Base-by-base conservation (phyloP, 2,329 filamentous ascomycete species). In the Stagonosporopsis vannaccii region DNA sequence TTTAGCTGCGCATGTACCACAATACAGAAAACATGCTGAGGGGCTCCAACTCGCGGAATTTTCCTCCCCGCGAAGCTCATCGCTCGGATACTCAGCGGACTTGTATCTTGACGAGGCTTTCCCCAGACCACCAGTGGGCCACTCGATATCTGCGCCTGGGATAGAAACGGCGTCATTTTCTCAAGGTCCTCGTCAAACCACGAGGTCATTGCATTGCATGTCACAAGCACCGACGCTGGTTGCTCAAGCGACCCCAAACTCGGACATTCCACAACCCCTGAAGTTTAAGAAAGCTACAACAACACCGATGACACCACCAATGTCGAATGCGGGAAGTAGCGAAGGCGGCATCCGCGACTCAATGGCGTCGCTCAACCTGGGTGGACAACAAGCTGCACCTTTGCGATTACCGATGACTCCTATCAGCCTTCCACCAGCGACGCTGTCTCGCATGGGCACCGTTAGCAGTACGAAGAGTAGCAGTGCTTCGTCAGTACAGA, bases 301-400 rank as follows among this genome's bases (percentile, higher is more conserved):
- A 11, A 36, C 56, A 13, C 61, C 59, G 7, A 37, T 59, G 20
- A 66, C 58, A 3, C 63, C 61, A 15, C 58, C 63, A 11, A 60
- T 60, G 46, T 66, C 63, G 1, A 44, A 49, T 12, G 50, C 51
- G 43, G 55, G 51, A 13, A 60, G 48, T 19, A 52, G 49, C 20
- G 63, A 63, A 33, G 53, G 58, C 23, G 47, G 33, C 23, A 25
- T 64, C n/a, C 52, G 52, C 3, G 56, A 64, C 11, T 52, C 50
- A 23, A 61, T 66, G 41, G 55, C 57, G 19, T 58, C 61, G 26
- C 48, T 62, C 6, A 54, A 51, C 15, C 40, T 60, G 23, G 37
- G 45, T 26, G 40, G 40, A 20, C 52, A 45, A 17, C 48, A 49
- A 6, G 48, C 42, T 30, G 33, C 43, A 13, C 26, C 47, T 12